Conservation (phyloP, 2,329 filamentous ascomycete species). For the Aspergillus tubingensis region DNA sequence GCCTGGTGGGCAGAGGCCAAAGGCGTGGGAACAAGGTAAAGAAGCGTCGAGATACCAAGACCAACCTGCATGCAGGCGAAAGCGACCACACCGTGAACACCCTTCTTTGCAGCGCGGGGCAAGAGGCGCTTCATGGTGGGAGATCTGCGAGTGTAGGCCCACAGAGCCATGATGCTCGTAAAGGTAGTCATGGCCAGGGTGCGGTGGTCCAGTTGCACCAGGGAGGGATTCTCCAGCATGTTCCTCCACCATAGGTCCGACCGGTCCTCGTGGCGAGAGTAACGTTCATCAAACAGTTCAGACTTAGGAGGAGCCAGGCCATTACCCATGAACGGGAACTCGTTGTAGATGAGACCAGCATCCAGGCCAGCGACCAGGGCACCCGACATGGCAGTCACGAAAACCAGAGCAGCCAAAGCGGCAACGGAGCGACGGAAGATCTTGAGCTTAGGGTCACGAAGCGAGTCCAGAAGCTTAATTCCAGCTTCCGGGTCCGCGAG, state of each 20-base stretch:
- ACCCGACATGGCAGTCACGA: constrained; percentile 88
- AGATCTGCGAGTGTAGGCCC: constrained; percentile 74
- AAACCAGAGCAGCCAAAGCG: constrained; percentile 73
- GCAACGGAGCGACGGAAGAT: constrained; percentile 73
- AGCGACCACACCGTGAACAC: constrained; percentile 77
- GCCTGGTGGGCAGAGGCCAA: constrained; percentile 92
- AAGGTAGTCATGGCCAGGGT: constrained; percentile 90
- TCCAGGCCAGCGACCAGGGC: constrained; percentile 92
- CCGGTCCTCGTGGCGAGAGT: constrained; percentile 74
- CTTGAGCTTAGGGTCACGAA: constrained; percentile 68
- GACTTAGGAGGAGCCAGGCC: constrained; percentile 77
- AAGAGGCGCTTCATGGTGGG: constrained; percentile 61
- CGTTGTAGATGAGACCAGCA: constrained; percentile 96
- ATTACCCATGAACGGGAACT: constrained; percentile 93
- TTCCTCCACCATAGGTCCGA: constrained; percentile 96
- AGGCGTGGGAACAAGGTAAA: constrained; percentile 89
- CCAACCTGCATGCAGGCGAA: constrained; percentile 78
- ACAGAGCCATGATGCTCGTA: constrained; percentile 74
- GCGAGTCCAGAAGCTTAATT: constrained; percentile 59
- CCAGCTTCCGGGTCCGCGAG: constrained; percentile 67
- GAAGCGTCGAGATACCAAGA: constrained; percentile 84
- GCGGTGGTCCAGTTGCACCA: constrained; percentile 94
- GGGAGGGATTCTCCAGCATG: constrained; percentile 92
- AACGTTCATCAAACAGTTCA: constrained; percentile 84
- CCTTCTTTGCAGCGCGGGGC: constrained; percentile 62